Evolutionary conservation across 2,329 filamentous ascomycete genomes (phyloP).

Genomic region (Xylariaceae sp.): DNA sequence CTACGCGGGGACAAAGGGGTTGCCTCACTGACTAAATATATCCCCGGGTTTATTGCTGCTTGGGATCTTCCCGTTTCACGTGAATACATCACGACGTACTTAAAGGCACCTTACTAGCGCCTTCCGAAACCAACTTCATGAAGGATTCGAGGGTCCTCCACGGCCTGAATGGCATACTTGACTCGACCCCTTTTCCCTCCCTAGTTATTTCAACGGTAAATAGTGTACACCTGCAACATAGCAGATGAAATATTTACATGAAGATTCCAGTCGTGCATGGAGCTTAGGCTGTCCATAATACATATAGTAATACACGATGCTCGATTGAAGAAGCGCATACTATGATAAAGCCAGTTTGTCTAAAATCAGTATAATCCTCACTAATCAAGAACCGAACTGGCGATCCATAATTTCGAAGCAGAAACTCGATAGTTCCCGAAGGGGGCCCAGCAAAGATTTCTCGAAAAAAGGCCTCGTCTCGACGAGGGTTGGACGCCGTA

Average conservation of each 20-base stretch:
- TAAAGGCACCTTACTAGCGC: too few relatives aligned
- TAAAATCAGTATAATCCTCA: not conserved
- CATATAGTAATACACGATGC: not conserved
- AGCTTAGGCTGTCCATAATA: not conserved
- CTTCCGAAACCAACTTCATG: too few relatives aligned
- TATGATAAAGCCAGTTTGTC: not conserved
- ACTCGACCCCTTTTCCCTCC: too few relatives aligned
- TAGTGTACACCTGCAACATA: too few relatives aligned
- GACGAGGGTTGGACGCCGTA: conserved; percentile 37
- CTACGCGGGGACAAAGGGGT: not conserved
- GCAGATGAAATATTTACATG: not conserved
- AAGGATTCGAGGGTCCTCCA: too few relatives aligned
- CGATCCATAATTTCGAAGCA: conserved; percentile 42
- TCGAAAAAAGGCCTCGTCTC: conserved; percentile 46
- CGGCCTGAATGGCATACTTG: too few relatives aligned
- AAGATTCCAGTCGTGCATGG: not conserved
- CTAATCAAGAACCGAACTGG: conserved; percentile 36
- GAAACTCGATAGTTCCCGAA: conserved; percentile 45
- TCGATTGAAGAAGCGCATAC: not conserved
- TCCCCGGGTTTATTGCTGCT: not conserved
- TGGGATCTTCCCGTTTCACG: not conserved
- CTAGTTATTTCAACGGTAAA: too few relatives aligned
- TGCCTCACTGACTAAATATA: not conserved
- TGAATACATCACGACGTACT: too few relatives aligned
- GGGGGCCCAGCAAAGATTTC: conserved; percentile 45